phyloP scores from a whole-genome alignment of 371 early-diverging fungal species.

The Apophysomyces sp. region DNA sequence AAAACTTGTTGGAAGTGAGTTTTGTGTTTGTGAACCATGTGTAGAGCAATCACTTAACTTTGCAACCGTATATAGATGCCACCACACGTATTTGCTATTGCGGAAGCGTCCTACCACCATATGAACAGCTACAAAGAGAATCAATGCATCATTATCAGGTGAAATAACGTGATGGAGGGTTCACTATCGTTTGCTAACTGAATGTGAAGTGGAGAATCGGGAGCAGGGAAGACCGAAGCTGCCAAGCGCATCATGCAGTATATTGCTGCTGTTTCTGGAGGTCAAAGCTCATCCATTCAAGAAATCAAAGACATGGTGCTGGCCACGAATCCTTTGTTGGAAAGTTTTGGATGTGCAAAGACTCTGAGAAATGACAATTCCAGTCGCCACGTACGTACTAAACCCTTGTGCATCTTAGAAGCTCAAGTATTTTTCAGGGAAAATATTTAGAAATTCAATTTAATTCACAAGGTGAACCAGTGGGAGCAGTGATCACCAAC shows the following conservation, averaged over 20 bases:
- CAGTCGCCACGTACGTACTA: slow-evolving; percentile 91
- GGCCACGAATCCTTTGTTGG: slow-evolving; percentile 96
- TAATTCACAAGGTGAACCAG: slow-evolving; percentile 87
- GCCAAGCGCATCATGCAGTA: slow-evolving; percentile 95
- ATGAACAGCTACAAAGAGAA: slow-evolving; percentile 97
- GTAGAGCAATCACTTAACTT: background rate
- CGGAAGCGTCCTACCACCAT: slow-evolving; percentile 83
- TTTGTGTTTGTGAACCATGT: background rate
- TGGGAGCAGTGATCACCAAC: slow-evolving; percentile 97
- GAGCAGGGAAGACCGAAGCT: slow-evolving; percentile 93
- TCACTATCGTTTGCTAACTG: slow-evolving; percentile 20
- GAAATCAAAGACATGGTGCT: slow-evolving; percentile 95
- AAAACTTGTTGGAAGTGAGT: slow-evolving; percentile 79
- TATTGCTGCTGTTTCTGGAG: slow-evolving; percentile 93
- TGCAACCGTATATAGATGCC: slow-evolving; percentile 56
- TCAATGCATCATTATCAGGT: slow-evolving; percentile 96
- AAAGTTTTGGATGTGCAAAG: slow-evolving; percentile 99
- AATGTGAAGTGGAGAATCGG: slow-evolving; percentile 78
- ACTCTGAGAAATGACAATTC: slow-evolving; percentile 99
- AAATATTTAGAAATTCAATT: slow-evolving; percentile 99
- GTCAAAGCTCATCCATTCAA: slow-evolving; percentile 75
- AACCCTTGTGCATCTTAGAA: background rate
- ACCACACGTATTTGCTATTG: slow-evolving; percentile 88
- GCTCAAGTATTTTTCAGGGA: slow-evolving; percentile 55
- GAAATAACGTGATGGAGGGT: background rate